Evolutionary conservation across 768 basidiomycete species (phyloP).

Genomic region (Chalciporus sphaerocephalus): DNA sequence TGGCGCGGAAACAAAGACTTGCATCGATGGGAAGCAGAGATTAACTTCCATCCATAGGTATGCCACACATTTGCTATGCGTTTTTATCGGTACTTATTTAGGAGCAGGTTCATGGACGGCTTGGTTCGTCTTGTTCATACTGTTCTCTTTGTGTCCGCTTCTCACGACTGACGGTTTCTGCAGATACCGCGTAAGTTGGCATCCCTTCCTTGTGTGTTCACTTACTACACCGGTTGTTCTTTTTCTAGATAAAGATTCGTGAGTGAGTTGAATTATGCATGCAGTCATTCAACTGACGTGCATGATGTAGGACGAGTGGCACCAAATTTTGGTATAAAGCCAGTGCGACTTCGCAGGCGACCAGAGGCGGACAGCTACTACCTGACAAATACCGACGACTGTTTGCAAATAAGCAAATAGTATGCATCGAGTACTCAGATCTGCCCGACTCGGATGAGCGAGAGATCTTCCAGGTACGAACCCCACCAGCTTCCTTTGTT

Average conservation of each 20-base stretch:
- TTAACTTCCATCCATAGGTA: slow-evolving; percentile 70
- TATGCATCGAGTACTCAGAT: slow-evolving; percentile 74
- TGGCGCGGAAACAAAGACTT: slow-evolving; percentile 61
- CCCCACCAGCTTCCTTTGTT: background rate
- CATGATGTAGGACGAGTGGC: slow-evolving; percentile 8
- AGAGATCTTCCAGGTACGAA: slow-evolving; percentile 68
- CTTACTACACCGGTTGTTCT: background rate
- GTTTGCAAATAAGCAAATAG: slow-evolving; percentile 72
- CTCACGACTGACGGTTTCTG: slow-evolving; percentile 6
- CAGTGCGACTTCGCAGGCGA: slow-evolving; percentile 1
- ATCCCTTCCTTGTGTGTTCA: background rate
- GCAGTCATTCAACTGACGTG: background rate
- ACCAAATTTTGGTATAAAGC: slow-evolving; percentile 54
- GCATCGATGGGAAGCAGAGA: slow-evolving; percentile 80
- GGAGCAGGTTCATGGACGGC: slow-evolving; percentile 61
- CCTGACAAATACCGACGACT: slow-evolving; percentile 53
- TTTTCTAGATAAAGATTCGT: slow-evolving; percentile 45
- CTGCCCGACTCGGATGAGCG: slow-evolving; percentile 54
- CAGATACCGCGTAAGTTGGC: slow-evolving; percentile 57
- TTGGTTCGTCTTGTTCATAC: slow-evolving; percentile 41
- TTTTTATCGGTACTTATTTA: background rate
- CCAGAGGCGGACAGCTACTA: slow-evolving; percentile 34
- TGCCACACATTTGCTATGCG: slow-evolving; percentile 13
- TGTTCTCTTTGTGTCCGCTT: background rate
- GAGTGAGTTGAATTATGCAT: slow-evolving; percentile 14